A percentile compares a stretch with the other conserved stretches of the same genome.
Evolutionary conservation across 305 asterid species (phyloP).

Genomic region (Solanum chacoense): DNA sequence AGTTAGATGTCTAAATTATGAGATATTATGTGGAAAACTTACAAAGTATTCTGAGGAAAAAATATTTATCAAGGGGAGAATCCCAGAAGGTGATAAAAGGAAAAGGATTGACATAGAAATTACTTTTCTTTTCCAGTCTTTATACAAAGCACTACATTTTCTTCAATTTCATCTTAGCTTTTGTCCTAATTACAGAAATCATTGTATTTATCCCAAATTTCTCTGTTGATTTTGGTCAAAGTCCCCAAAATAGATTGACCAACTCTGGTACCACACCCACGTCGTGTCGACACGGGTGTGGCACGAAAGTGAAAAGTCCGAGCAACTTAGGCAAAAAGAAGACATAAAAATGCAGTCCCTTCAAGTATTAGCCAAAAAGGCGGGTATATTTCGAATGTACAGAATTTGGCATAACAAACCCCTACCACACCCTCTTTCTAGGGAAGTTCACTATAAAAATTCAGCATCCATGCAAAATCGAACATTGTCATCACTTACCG

Average conservation of each 20-base stretch:
- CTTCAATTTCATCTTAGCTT: background rate
- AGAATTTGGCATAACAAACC: background rate
- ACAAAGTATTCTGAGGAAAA: background rate
- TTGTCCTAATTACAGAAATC: background rate
- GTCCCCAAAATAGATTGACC: background rate
- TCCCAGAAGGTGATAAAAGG: background rate
- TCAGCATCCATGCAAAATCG: background rate
- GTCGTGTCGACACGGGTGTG: background rate
- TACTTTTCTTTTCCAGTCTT: too few relatives aligned
- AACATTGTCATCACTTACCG: slow-evolving; percentile 36
- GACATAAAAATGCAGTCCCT: background rate
- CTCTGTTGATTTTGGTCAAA: background rate
- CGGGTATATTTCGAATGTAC: background rate
- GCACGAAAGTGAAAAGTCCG: background rate
- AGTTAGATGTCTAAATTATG: background rate
- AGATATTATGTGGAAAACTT: background rate
- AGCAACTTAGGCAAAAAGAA: background rate
- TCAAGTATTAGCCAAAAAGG: background rate
- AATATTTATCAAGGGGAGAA: background rate
- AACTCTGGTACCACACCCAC: background rate
- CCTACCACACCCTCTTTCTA: background rate
- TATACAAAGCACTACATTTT: background rate
- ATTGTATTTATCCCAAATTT: background rate
- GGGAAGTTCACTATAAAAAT: background rate
- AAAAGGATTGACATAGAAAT: background rate